These are phyloP conservation scores for Cadophora malorum DNA, from an alignment of 2,329 filamentous ascomycete species.

Conservation along the genomic window DNA sequence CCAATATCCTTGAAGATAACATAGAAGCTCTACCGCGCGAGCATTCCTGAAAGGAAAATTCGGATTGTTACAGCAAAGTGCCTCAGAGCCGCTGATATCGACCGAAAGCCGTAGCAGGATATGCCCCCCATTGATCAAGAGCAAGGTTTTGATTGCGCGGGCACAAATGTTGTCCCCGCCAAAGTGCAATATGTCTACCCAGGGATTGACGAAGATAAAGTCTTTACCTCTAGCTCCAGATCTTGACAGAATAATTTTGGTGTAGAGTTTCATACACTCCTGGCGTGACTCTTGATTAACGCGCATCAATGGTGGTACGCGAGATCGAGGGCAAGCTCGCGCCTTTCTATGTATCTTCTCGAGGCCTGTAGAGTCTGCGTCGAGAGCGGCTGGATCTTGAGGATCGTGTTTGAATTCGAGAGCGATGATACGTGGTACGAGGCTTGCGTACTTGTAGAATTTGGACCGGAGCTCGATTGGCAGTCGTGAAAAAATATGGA, in stretches of 20 bases:
- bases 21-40: too few species aligned
- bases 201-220: background rate
- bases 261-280: background rate
- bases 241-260: background rate
- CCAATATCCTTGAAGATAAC: too few species aligned
- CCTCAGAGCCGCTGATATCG: background rate
- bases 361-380: background rate
- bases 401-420: background rate
- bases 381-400: background rate
- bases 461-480: background rate
- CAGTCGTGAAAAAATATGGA: background rate
- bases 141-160: background rate
- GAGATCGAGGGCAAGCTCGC: slow-evolving; percentile 3
- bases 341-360: background rate
- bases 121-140: too few species aligned
- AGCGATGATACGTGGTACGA: background rate
- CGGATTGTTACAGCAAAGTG: background rate
- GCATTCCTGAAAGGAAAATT: too few species aligned
- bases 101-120: background rate
- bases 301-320: background rate
- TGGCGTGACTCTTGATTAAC: slow-evolving; percentile 4
- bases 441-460: background rate
- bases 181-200: background rate
- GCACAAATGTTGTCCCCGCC: background rate
- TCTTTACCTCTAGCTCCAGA: background rate